Conservation (phyloP, 305 asterid species). For the Solanum chacoense region DNA sequence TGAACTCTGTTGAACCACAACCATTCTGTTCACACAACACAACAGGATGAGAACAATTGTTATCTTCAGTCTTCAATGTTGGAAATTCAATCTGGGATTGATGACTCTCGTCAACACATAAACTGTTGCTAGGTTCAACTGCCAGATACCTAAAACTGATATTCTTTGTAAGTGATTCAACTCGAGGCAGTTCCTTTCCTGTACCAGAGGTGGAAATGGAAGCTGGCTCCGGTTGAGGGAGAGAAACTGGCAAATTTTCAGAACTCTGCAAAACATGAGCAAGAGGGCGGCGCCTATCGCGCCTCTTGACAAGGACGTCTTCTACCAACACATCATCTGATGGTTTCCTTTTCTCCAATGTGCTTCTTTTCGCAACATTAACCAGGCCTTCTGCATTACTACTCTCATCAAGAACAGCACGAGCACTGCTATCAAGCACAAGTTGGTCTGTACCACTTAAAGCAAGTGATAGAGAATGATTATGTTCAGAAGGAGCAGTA, state of each 20-base stretch:
- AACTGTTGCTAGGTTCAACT: conserved; percentile 40
- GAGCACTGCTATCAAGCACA: conserved; percentile 9
- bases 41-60: conserved; percentile 24
- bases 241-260: conserved; percentile 20
- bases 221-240: conserved; percentile 19
- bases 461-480: conserved; percentile 18
- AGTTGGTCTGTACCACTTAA: conserved; percentile 14
- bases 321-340: conserved; percentile 16
- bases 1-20: conserved; percentile 71
- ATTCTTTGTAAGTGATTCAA: conserved; percentile 36
- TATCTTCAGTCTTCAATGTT: conserved; percentile 39
- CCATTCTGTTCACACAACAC: conserved; percentile 45
- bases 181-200: conserved; percentile 53
- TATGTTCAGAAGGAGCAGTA: conserved; percentile 38
- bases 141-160: conserved; percentile 37
- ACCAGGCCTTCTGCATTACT: conserved; percentile 9
- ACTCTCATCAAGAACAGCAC: conserved; percentile 7
- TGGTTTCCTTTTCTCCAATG: conserved; percentile 19
- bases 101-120: conserved; percentile 28
- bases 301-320: conserved; percentile 26
- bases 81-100: conserved; percentile 36
- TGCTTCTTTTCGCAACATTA: conserved; percentile 9
- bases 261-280: conserved; percentile 25
- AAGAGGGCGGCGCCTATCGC: conserved; percentile 21
- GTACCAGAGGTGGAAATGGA: conserved; percentile 22